Evolutionary conservation across 2,329 filamentous ascomycete genomes (phyloP), one percentile per base, ranked within the genome.

Genomic region (Claviceps fusiformis): DNA sequence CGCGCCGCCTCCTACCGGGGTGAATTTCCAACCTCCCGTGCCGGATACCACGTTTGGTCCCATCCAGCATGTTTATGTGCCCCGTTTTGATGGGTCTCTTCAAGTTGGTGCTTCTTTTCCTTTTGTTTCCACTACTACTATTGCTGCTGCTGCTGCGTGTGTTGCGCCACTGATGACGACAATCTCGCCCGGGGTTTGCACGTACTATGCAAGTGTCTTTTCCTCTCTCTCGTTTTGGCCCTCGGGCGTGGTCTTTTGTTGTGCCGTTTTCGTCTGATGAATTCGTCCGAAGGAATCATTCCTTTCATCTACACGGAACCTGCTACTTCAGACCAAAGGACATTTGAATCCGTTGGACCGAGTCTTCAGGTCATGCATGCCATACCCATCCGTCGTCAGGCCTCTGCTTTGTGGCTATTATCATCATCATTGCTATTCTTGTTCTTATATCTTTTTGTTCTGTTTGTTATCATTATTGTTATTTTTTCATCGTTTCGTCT

Each of bases 21-120:
- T 77, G 52, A 75, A 79, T 64, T 82, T 78, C 61, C 77, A 82
- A 62, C 81, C 80, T 1, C 79, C 77, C 33, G 77, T 80, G 17
- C 78, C 79, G 3, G 77, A 81, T 60, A 81, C 79, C 17, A 76
- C 75, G 47, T 72, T 75, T 63, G 81, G 80, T 3, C 74, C 78
- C 2, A 77, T 78, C 56, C 62, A 72, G 33, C 79, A 83, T 59
- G 72, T 73, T 24, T 83, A 81, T 60, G 67, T 77, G 53, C 80
- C 81, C 58, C 78, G 77, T 47, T 72, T 70, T 60, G 79, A 81
- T 61, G 65, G 62, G 27, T 17, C n/a, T 47, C 57, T 62, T 63
- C 65, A 65, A 65, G 67, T 71, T 61, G 63, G 65, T 68, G 56
- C 61, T 55, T 63, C 53, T 52, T 49, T 49, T 54, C 56, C 55